Conservation (phyloP, 2,329 filamentous ascomycete species). For the Fusarium poae region DNA sequence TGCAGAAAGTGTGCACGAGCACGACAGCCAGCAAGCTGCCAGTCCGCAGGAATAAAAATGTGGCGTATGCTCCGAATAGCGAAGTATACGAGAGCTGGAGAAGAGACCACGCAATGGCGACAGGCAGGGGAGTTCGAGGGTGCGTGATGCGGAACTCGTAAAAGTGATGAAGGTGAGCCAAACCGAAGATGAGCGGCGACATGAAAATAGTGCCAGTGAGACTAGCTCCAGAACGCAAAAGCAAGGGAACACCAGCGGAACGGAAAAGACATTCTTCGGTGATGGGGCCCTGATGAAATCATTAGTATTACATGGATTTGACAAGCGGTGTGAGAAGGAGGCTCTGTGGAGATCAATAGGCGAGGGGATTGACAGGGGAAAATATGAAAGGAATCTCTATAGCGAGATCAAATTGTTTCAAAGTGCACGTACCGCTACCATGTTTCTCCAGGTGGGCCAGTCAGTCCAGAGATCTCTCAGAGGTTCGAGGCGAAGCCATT, state of each 20-base stretch:
- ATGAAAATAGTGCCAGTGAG: slow-evolving; percentile 76
- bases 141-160: slow-evolving; percentile 92
- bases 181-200: slow-evolving; percentile 89
- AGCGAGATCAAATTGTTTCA: slow-evolving; percentile 22
- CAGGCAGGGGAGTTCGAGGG: slow-evolving; percentile 73
- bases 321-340: slow-evolving; percentile 45
- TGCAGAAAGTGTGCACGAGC: slow-evolving; percentile 88
- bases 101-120: slow-evolving; percentile 77
- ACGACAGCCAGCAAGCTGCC: slow-evolving; percentile 83
- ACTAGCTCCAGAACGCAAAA: slow-evolving; percentile 76
- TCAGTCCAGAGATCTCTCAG: slow-evolving; percentile 73
- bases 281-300: slow-evolving; percentile 74
- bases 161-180: slow-evolving; percentile 95
- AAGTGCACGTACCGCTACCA: slow-evolving; percentile 75
- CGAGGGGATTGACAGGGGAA: slow-evolving; percentile 27
- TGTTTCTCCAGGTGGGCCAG: slow-evolving; percentile 89
- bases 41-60: slow-evolving; percentile 88
- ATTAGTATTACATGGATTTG: slow-evolving; percentile 17
- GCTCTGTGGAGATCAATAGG: slow-evolving; percentile 39
- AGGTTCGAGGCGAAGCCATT: slow-evolving; percentile 70
- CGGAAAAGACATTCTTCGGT: slow-evolving; percentile 97
- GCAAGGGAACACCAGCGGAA: slow-evolving; percentile 84
- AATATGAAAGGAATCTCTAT: slow-evolving; percentile 32
- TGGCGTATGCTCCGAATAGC: slow-evolving; percentile 92
- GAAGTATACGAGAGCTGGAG: slow-evolving; percentile 93